phyloP scores from a whole-genome alignment of 495 filamentous ascomycete species.

The Diplogelasinospora grovesii region DNA sequence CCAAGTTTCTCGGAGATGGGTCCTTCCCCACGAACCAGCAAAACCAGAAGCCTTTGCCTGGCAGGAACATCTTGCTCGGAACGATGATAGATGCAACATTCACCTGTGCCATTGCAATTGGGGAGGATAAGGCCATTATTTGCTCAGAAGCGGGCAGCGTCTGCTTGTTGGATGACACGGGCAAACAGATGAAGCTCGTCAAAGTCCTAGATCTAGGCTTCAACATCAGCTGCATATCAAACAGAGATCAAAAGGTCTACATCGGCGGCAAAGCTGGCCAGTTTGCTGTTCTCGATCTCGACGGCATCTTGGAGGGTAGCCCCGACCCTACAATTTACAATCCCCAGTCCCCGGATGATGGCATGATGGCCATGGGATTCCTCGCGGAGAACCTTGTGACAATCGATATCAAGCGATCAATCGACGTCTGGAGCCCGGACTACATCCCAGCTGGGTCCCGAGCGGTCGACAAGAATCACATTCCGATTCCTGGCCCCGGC shows the following conservation, averaged over 20 bases:
- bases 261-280: slow-evolving; percentile 42
- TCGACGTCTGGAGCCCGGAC: slow-evolving; percentile 54
- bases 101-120: slow-evolving; percentile 66
- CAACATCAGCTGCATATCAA: slow-evolving; percentile 53
- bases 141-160: slow-evolving; percentile 69
- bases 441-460: slow-evolving; percentile 20
- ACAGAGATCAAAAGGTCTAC: slow-evolving; percentile 31
- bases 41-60: slow-evolving; percentile 45
- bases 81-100: slow-evolving; percentile 76
- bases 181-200: slow-evolving; percentile 60
- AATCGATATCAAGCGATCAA: slow-evolving; percentile 64
- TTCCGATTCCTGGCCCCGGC: slow-evolving; percentile 60
- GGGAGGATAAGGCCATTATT: slow-evolving; percentile 59
- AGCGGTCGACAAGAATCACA: slow-evolving; percentile 26
- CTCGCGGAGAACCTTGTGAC: slow-evolving; percentile 64
- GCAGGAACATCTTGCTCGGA: slow-evolving; percentile 68
- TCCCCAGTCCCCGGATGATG: slow-evolving; percentile 20
- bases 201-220: slow-evolving; percentile 58
- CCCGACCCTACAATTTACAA: slow-evolving; percentile 20
- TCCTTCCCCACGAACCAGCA: slow-evolving; percentile 24
- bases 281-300: slow-evolving; percentile 32
- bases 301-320: slow-evolving; percentile 30
- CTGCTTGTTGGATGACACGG: slow-evolving; percentile 73
- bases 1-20: slow-evolving; percentile 36
- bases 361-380: slow-evolving; percentile 59